Base-by-base conservation (phyloP, 257 asterid species). In the Nicotiana noctiflora region DNA sequence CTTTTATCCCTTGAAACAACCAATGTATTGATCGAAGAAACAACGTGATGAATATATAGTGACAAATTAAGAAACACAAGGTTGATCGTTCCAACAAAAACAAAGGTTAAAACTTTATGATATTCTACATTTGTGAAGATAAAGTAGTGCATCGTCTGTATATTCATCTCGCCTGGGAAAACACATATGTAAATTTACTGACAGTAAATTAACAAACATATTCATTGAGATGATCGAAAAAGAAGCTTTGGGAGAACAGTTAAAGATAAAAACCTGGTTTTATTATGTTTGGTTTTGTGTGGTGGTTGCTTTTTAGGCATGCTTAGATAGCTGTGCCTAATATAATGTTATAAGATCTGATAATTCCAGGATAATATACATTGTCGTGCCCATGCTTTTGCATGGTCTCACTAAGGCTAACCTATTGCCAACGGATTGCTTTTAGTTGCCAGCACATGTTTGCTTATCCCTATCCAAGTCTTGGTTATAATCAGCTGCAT, bases 131-230 rank as follows among this genome's bases (percentile, higher is more conserved):
- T 62, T 34, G 21, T 34, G 21, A 51, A 53, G 79, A 75, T 75
- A 81, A 84, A 84, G 85, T 51, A 81, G 32, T 62, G 34, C 81
- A 81, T 75, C 79, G 85, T 84, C 87, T 55, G 77, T 49, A 65
- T 80, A 40, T 59, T 49, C 55, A 37, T 46, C 55, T 72, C 9
- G 27, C 44, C 21, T 60, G 2, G 52, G 8, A 72, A 72, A 44
- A 14, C 59, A 44, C 37, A 70, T 0, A 21, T 37, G 77, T 44
- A 44, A 70, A 46, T 2, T 72, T 46, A 44, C 40, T 46, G 44
- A 46, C 21, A 23, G 60, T 72, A 72, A 72, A 40, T 40, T 40
- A 40, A 55, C 21, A 72, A 72, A 8, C 60, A 72, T 31, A 46
- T 72, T 23, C 18, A 51, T 51, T 13, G 37, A 1, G 21, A 8